Evolutionary conservation across 139 green algal genomes (phyloP).

Genomic region (Zygnema circumcarinatum): DNA sequence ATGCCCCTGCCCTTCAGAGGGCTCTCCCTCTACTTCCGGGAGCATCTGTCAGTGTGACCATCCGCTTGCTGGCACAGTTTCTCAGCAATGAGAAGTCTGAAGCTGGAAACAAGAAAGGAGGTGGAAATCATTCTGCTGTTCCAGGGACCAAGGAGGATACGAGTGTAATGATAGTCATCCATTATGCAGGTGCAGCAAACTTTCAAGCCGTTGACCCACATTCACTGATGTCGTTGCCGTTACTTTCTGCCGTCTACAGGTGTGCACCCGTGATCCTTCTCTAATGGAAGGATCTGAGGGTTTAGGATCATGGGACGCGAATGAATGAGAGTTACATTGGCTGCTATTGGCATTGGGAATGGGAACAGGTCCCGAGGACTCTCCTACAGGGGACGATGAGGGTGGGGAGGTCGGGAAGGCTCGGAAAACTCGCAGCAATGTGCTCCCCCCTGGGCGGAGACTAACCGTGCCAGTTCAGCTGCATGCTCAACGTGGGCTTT

Average conservation of each 20-base stretch:
- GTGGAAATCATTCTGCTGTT: background rate
- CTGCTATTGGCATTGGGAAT: too few relatives aligned
- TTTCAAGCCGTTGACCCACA: background rate
- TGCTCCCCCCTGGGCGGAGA: slow-evolving; percentile 31
- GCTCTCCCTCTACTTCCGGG: slow-evolving; percentile 43
- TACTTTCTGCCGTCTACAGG: too few relatives aligned
- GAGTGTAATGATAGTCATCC: slow-evolving; percentile 23
- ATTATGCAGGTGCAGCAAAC: slow-evolving; percentile 42
- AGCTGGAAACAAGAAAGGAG: background rate
- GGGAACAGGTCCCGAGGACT: background rate
- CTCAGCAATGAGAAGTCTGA: background rate
- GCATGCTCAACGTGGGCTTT: slow-evolving; percentile 42
- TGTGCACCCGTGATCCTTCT: too few relatives aligned
- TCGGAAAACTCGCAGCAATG: background rate
- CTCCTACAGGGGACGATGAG: background rate
- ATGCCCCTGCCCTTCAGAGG: background rate
- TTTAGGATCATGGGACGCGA: too few relatives aligned
- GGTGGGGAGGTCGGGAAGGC: background rate
- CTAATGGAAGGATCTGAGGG: too few relatives aligned
- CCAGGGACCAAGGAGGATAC: slow-evolving; percentile 40
- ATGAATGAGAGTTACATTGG: too few relatives aligned
- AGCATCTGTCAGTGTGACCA: slow-evolving; percentile 33
- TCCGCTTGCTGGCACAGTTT: slow-evolving; percentile 28
- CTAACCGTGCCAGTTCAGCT: slow-evolving; percentile 50
- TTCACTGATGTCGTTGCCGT: too few relatives aligned